Percentiles rank a stretch among this genome's conserved stretches.
phyloP scores from a whole-genome alignment of 805 yeast genomes.

The Schwanniomyces yamadae region DNA sequence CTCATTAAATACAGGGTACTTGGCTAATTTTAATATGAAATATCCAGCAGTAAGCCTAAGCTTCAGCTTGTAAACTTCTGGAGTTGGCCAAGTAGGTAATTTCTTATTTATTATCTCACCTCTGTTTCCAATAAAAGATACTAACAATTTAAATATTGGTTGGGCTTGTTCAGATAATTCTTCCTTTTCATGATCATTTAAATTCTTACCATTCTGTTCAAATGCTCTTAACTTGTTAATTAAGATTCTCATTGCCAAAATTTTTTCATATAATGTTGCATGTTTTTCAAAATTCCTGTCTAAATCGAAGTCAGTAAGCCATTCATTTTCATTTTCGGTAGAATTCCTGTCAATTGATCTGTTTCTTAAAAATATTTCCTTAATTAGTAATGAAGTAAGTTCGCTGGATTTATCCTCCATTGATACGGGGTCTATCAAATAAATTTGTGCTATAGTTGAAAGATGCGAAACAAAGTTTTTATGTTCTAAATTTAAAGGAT shows the following conservation, averaged over 20 bases:
- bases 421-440: conserved; percentile 45
- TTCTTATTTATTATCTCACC: conserved; percentile 67
- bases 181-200: conserved; percentile 27
- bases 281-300: conserved; percentile 24
- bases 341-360: conserved; percentile 28
- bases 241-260: conserved; percentile 53
- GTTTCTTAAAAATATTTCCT: conserved; percentile 60
- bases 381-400: conserved; percentile 58
- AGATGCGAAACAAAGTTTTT: conserved; percentile 53
- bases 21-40: conserved; percentile 62
- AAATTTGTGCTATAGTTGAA: conserved; percentile 59
- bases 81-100: conserved; percentile 55
- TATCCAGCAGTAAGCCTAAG: conserved; percentile 69
- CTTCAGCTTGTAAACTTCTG: conserved; percentile 56
- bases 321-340: conserved; percentile 28
- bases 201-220: conserved; percentile 1
- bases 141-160: conserved; percentile 66
- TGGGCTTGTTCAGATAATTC: conserved; percentile 46
- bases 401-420: conserved; percentile 56
- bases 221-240: conserved; percentile 53
- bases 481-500: conserved; percentile 48
- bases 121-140: conserved; percentile 66
- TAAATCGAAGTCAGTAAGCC: conserved; percentile 49
- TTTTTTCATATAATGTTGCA: conserved; percentile 45
- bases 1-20: conserved; percentile 48